Evolutionary conservation across 2,329 filamentous ascomycete genomes (phyloP).

Genomic region (Metarhizium anisopliae): DNA sequence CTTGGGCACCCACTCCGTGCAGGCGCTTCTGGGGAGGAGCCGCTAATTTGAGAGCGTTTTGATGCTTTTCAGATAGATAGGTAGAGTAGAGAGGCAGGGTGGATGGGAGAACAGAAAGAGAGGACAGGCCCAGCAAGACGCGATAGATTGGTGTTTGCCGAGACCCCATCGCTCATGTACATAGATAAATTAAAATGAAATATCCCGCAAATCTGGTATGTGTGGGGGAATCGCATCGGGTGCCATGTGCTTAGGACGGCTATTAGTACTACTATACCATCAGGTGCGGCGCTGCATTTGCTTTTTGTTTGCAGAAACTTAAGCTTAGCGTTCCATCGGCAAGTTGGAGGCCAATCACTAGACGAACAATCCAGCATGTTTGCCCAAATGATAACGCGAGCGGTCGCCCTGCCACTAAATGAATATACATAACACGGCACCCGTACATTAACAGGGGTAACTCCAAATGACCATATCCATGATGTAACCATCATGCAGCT

Average conservation of each 20-base stretch:
- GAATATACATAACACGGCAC: neutral
- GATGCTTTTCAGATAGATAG: neutral
- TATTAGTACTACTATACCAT: too few species aligned
- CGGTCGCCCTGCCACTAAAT: too few species aligned
- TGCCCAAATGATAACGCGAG: neutral
- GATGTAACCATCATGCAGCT: neutral
- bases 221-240: neutral
- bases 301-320: neutral
- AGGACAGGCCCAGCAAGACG: neutral
- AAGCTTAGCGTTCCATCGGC: too few species aligned
- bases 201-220: neutral
- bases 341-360: too few species aligned
- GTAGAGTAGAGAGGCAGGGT: neutral
- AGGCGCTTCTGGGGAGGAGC: slow-evolving; percentile 1
- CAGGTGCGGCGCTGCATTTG: neutral
- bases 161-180: neutral
- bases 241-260: neutral
- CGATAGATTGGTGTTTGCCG: neutral
- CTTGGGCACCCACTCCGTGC: slow-evolving; percentile 8
- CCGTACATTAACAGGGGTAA: neutral
- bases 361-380: neutral
- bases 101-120: too few species aligned
- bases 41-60: neutral
- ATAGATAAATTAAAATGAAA: neutral
- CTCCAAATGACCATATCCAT: slow-evolving; percentile 2